A percentile compares a stretch with the other conserved stretches of the same genome.
Conservation (phyloP, 2,329 filamentous ascomycete species). For the Capronia americana region DNA sequence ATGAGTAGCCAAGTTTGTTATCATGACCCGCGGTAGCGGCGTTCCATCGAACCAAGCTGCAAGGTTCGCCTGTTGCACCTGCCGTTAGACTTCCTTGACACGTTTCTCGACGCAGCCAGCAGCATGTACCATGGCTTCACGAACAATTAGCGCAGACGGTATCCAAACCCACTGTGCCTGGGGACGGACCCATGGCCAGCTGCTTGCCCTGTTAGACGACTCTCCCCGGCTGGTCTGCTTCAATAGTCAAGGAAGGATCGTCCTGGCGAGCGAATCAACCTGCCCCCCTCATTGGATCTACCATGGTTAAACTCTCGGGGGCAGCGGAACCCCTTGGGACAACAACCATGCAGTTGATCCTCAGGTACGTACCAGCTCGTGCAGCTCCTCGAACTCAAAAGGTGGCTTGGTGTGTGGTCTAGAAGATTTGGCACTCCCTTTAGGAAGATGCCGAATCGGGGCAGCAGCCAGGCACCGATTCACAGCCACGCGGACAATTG, state of each 20-base stretch:
- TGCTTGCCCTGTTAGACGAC: neutral
- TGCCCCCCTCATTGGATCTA: neutral
- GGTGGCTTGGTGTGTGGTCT: neutral
- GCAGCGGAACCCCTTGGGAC: neutral
- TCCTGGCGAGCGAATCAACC: neutral
- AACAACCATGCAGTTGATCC: neutral
- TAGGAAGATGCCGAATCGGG: neutral
- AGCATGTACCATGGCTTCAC: neutral
- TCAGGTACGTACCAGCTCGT: slow-evolving; percentile 14
- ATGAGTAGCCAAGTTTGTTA: neutral
- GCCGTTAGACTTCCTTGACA: neutral
- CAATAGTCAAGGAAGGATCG: slow-evolving; percentile 6
- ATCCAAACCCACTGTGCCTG: neutral
- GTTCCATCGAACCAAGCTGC: neutral
- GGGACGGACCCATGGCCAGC: neutral
- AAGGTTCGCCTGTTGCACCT: neutral
- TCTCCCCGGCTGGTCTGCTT: neutral
- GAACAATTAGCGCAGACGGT: neutral
- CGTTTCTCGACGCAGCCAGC: slow-evolving; percentile 5
- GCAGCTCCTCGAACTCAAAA: neutral
- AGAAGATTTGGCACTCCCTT: neutral
- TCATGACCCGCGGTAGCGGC: neutral
- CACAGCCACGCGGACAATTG: neutral
- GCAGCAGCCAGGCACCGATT: neutral
- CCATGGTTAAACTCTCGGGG: neutral